A percentile compares a stretch with the other conserved stretches of the same genome.
These are phyloP conservation scores for Hyparrhenia diplandra DNA, from an alignment of 176 grass and related monocot genomes.

Conservation along the genomic window DNA sequence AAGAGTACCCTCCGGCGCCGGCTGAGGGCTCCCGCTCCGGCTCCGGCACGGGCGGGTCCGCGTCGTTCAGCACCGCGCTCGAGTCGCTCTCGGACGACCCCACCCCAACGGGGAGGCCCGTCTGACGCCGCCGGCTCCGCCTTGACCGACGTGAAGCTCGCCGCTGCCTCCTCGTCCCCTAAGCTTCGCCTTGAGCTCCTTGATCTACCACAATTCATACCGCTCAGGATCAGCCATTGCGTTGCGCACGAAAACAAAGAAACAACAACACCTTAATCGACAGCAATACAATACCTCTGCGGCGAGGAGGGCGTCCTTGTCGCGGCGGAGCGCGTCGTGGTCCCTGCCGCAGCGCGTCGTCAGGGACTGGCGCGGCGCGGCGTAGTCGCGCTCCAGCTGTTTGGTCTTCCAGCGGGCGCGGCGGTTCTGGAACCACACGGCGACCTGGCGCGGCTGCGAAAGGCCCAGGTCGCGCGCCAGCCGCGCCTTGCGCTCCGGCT, in stretches of 20 bases:
- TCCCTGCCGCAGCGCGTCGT: conserved; percentile 40
- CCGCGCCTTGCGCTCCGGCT: conserved; percentile 77
- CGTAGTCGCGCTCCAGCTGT: conserved; percentile 83
- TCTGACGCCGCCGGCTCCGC: conserved; percentile 48
- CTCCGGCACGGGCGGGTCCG: conserved; percentile 17
- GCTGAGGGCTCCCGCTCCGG: neutral
- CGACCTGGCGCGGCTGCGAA: conserved; percentile 91
- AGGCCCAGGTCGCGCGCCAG: conserved; percentile 82
- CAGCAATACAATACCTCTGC: conserved; percentile 30
- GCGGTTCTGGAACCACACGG: conserved; percentile 98
- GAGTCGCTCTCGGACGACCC: conserved; percentile 78
- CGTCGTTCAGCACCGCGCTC: conserved; percentile 58
- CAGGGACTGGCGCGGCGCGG: conserved; percentile 46
- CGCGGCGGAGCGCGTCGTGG: conserved; percentile 48
- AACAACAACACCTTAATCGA: neutral
- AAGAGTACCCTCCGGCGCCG: no score
- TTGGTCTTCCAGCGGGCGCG: conserved; percentile 97
- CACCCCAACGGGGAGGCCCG: conserved; percentile 24
- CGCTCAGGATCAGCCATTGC: neutral
- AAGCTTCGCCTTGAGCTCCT: conserved; percentile 70
- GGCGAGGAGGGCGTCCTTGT: conserved; percentile 60
- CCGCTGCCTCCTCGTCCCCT: conserved; percentile 34
- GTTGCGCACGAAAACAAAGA: neutral
- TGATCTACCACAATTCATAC: conserved; percentile 37
- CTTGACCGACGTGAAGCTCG: conserved; percentile 75